Percentiles rank a stretch among this genome's conserved stretches.
Conservation (phyloP, 1,284 basidiomycete species). For the Sporisorium graminicola region DNA sequence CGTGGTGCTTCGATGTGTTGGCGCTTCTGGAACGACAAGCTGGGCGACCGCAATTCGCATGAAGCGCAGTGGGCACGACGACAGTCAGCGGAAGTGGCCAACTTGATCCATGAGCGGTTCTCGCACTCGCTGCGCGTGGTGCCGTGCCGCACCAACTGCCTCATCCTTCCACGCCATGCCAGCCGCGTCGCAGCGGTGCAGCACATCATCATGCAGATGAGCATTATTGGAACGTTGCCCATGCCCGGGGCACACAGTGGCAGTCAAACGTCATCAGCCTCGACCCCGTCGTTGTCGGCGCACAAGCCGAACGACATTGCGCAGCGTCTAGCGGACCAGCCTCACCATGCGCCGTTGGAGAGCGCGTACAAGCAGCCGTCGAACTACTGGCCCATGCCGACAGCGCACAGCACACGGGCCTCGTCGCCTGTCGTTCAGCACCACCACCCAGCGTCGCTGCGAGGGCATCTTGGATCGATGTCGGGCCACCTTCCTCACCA, state of each 20-base stretch:
- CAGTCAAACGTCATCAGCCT: slow-evolving; percentile 23
- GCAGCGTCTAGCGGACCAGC: slow-evolving; percentile 46
- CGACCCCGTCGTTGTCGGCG: slow-evolving; percentile 28
- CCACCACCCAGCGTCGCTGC: slow-evolving; percentile 25
- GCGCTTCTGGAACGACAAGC: slow-evolving; percentile 79
- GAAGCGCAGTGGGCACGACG: slow-evolving; percentile 83
- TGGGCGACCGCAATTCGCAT: slow-evolving; percentile 71
- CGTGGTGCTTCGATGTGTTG: slow-evolving; percentile 85
- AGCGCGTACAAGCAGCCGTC: slow-evolving; percentile 61
- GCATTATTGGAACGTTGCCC: slow-evolving; percentile 36
- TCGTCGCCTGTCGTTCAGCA: slow-evolving; percentile 35
- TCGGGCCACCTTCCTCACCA: slow-evolving; percentile 45
- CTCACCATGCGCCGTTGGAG: slow-evolving; percentile 38
- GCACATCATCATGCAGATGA: slow-evolving; percentile 64
- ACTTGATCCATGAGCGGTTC: slow-evolving; percentile 78
- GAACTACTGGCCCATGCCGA: slow-evolving; percentile 55
- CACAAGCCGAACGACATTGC: slow-evolving; percentile 34
- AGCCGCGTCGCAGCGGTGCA: slow-evolving; percentile 82
- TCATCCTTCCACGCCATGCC: slow-evolving; percentile 85
- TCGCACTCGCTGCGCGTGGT: slow-evolving; percentile 66
- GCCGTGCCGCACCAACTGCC: slow-evolving; percentile 71
- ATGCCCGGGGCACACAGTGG: slow-evolving; percentile 10
- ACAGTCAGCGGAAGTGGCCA: slow-evolving; percentile 89
- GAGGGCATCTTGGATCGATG: slow-evolving; percentile 26
- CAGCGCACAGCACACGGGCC: slow-evolving; percentile 27